Conservation (phyloP, 306 rosid species). For the Arachis stenosperma region DNA sequence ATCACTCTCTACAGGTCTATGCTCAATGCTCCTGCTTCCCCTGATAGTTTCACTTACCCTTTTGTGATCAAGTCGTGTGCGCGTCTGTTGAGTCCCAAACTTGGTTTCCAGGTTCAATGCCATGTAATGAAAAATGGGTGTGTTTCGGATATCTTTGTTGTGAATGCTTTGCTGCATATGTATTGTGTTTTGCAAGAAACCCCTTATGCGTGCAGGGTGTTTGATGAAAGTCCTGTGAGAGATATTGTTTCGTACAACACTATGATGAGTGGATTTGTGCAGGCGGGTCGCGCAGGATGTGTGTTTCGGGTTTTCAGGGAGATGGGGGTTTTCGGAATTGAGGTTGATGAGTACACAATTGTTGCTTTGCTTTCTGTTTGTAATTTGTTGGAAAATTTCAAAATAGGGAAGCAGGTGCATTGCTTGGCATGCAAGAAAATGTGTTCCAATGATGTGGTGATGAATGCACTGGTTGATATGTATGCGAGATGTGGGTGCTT, state of each 20-base stretch:
- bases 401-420: slow-evolving; percentile 51
- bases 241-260: slow-evolving; percentile 51
- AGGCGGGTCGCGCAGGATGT: slow-evolving; percentile 30
- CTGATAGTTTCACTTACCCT: slow-evolving; percentile 50
- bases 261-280: slow-evolving; percentile 47
- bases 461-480: slow-evolving; percentile 52
- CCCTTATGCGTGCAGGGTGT: slow-evolving; percentile 34
- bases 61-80: slow-evolving; percentile 49
- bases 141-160: slow-evolving; percentile 33
- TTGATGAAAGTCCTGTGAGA: slow-evolving; percentile 46
- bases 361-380: slow-evolving; percentile 51
- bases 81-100: neutral
- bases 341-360: slow-evolving; percentile 49
- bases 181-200: slow-evolving; percentile 29
- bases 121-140: slow-evolving; percentile 44
- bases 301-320: slow-evolving; percentile 34
- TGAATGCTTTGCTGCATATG: slow-evolving; percentile 39
- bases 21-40: slow-evolving; percentile 35
- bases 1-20: slow-evolving; percentile 46
- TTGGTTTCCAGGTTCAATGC: slow-evolving; percentile 45
- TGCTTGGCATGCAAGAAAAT: slow-evolving; percentile 39
- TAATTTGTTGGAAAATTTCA: slow-evolving; percentile 32
- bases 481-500: slow-evolving; percentile 52
- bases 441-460: slow-evolving; percentile 38
- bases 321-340: slow-evolving; percentile 37